Conservation (phyloP, 768 basidiomycete genomes). For the Xerocomus potaroensis region DNA sequence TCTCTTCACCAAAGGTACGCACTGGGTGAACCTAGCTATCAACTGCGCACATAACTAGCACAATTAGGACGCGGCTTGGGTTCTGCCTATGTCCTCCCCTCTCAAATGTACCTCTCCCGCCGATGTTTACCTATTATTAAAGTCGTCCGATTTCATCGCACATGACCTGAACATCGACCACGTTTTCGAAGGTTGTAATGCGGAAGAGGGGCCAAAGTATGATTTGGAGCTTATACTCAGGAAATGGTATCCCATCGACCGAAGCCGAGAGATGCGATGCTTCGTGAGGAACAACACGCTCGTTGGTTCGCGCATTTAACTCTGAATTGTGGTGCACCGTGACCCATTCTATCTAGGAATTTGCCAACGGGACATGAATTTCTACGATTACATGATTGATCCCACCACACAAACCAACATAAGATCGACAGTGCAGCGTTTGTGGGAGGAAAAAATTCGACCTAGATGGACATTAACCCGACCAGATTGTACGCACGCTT, state of each 20-base stretch:
- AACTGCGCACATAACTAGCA: not conserved
- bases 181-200: conserved; percentile 66
- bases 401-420: conserved; percentile 50
- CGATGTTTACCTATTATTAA: conserved; percentile 88
- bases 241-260: conserved; percentile 87
- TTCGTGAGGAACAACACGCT: conserved; percentile 74
- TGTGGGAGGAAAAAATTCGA: conserved; percentile 69
- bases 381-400: conserved; percentile 84
- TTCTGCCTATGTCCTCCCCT: conserved; percentile 78
- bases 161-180: conserved; percentile 63
- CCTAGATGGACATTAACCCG: conserved; percentile 50
- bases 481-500: conserved; percentile 57
- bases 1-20: conserved; percentile 84
- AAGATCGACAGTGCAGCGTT: conserved; percentile 42
- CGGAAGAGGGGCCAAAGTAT: conserved; percentile 34
- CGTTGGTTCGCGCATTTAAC: conserved; percentile 49
- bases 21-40: not conserved
- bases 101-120: conserved; percentile 83
- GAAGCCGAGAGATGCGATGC: conserved; percentile 82
- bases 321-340: not conserved
- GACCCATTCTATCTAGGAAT: conserved; percentile 48
- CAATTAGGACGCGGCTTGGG: conserved; percentile 84
- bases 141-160: conserved; percentile 85
- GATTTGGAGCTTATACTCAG: conserved; percentile 81
- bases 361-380: conserved; percentile 84